Evolutionary conservation across 2,329 filamentous ascomycete species (phyloP), one percentile per base, ranked within the genome.

Genomic region (Cercospora nicotianae): DNA sequence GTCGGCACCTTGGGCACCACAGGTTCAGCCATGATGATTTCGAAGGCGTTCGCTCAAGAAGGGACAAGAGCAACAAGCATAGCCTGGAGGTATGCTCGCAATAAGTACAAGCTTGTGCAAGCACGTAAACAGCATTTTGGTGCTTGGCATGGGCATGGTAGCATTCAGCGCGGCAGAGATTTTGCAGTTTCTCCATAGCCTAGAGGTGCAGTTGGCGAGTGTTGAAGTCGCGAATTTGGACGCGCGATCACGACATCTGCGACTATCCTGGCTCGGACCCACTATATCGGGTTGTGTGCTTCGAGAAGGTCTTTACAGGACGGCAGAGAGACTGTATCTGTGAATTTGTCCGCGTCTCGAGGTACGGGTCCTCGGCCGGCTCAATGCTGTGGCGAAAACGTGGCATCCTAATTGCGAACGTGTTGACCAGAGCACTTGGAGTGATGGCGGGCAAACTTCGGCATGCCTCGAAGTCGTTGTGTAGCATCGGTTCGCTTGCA

Each of bases 211-310:
- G 26, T 63, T 48, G 42, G 39, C 45, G 45, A 31, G 33, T 60
- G 65, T 67, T 67, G 60, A 67, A 63, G 65, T 67, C 65, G 65
- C 65, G 65, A 67, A 67, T 67, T 51, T 51, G 26, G 9, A 23
- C 26, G 53, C 31, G 30, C 26, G 53, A 67, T 67, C 53, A 62
- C 65, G 65, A 67, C 65, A 67, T 67, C 65, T 48, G 61, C 61
- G 7, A 39, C 42, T 30, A 63, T 26, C n/a, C 10, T 55, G 28
- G 61, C 48, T 20, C 20, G 18, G 61, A 63, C 48, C 61, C 61
- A 55, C 45, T 33, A 36, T 7, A n/a, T 59, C 55, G 55, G 30
- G n/a, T 59, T 18, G n/a, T 30, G 28, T 30, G n/a, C 28, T 23
- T 36, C 28, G 18, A 36, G 31, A 16, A n/a, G n/a, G 55, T 4